Evolutionary conservation across 1,284 basidiomycete species (phyloP), one percentile per base, ranked within the genome.

Genomic region (Boletus hoseneyae): DNA sequence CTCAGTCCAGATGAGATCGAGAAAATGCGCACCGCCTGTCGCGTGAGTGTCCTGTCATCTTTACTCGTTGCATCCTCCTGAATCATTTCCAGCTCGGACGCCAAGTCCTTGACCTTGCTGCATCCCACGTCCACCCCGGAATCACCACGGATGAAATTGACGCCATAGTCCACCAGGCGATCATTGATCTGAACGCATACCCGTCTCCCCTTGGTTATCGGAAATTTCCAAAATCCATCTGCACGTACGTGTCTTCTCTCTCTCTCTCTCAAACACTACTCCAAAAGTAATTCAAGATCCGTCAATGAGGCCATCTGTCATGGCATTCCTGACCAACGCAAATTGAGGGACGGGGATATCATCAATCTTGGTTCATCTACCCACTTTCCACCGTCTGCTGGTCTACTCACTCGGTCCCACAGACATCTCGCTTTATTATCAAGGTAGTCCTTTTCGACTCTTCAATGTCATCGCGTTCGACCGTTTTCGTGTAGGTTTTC

Each of bases 301-400:
- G 75, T 99, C 37, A 99, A 99, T 70, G 97, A 99, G 70, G 87
- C 86, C 50, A 96, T 99, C 62, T 99, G 97, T 68, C 97, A 99
- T 69, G 93, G 93, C 48, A 97, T 97, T 57, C 94, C 94, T 38
- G 94, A 97, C 72, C 78, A 89, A 60, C 77, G 93, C 50, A 90
- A 87, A 57, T 71, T 97, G 46, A 77, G 80, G 60, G 89, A 96
- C 59, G 94, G 94, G 23, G 95, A 97, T 69, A 97, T 97, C 60
- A 74, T 97, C 67, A 97, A 97, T 69, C 82, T 96, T 42, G 96
- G 85, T 90, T 61, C 27, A 45, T 55, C 32, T 30, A 35, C 48
- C 40, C 43, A 37, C 30, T 39, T 46, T 37, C 21, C 32, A 34
- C 23, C 11, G 13, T 25, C 36, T 38, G 34, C 18, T 23, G 48